phyloP scores from a whole-genome alignment of 2,329 filamentous ascomycete genomes.

The Tolypocladium paradoxum region DNA sequence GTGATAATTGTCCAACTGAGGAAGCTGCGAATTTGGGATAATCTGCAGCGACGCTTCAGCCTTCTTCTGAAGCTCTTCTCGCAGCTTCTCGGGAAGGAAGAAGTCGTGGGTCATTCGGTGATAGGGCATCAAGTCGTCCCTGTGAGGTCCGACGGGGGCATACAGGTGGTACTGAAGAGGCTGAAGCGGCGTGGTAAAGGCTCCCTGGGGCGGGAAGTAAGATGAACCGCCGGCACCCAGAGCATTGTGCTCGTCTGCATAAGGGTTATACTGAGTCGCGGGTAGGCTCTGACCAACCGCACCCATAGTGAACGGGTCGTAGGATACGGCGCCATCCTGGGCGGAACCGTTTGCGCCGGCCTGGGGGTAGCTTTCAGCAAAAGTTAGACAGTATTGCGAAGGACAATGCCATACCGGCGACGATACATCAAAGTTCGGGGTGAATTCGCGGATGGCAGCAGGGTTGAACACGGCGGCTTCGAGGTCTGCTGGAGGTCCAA shows the following conservation, averaged over 20 bases:
- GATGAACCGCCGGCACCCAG: conserved; percentile 46
- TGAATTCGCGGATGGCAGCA: conserved; percentile 48
- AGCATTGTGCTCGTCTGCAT: conserved; percentile 58
- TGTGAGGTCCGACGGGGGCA: conserved; percentile 72
- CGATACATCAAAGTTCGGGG: conserved; percentile 44
- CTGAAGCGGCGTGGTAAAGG: conserved; percentile 43
- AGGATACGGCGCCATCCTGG: conserved; percentile 33
- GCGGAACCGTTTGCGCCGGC: conserved; percentile 34
- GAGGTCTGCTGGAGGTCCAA: conserved; percentile 27
- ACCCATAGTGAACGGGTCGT: conserved; percentile 55
- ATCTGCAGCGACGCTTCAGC: conserved; percentile 76
- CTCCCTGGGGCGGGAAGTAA: conserved; percentile 54
- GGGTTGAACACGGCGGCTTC: conserved; percentile 43
- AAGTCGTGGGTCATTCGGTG: conserved; percentile 84
- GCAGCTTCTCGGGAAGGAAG: conserved; percentile 76
- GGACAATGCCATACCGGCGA: conserved; percentile 23
- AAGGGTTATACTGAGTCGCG: conserved; percentile 57
- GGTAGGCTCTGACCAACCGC: conserved; percentile 41
- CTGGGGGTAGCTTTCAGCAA: conserved; percentile 13
- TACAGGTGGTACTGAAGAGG: conserved; percentile 89
- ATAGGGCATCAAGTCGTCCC: conserved; percentile 71
- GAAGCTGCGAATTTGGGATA: conserved; percentile 66
- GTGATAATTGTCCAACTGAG: conserved; percentile 79
- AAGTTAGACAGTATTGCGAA: not conserved
- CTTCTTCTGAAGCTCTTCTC: conserved; percentile 85